Conservation (phyloP, 805 yeast genomes). For the Soucietia sequanensis region DNA sequence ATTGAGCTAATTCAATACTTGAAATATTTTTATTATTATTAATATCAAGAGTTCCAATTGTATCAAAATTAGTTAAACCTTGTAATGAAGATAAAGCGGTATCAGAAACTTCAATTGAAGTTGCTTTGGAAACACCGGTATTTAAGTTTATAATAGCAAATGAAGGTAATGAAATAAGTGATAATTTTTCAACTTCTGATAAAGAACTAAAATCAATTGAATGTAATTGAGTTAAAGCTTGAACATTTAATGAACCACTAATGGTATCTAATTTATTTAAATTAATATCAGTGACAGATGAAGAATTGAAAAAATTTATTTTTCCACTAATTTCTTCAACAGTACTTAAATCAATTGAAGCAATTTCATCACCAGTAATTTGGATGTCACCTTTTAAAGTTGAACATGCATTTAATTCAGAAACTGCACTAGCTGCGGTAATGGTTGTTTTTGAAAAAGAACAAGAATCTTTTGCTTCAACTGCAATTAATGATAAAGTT, state of each 20-base stretch:
- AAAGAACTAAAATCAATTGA: slow-evolving; percentile 34
- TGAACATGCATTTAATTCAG: slow-evolving; percentile 36
- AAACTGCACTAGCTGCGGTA: slow-evolving; percentile 36
- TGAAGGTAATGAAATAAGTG: slow-evolving; percentile 41
- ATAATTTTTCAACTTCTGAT: slow-evolving; percentile 26
- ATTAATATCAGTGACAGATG: slow-evolving; percentile 33
- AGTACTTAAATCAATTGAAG: slow-evolving; percentile 25
- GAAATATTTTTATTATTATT: slow-evolving; percentile 46
- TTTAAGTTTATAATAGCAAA: slow-evolving; percentile 37
- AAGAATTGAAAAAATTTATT: slow-evolving; percentile 36
- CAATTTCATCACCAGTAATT: slow-evolving; percentile 33
- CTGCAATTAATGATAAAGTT: slow-evolving; percentile 7
- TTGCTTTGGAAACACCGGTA: slow-evolving; percentile 33
- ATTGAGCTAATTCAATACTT: slow-evolving; percentile 28
- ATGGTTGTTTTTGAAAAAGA: slow-evolving; percentile 40
- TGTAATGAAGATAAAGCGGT: slow-evolving; percentile 39
- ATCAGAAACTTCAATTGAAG: slow-evolving; percentile 36
- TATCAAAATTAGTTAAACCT: slow-evolving; percentile 29
- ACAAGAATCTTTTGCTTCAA: slow-evolving; percentile 22
- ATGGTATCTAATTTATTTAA: slow-evolving; percentile 28
- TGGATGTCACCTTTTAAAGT: slow-evolving; percentile 41
- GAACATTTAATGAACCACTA: slow-evolving; percentile 34
- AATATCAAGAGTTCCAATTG: slow-evolving; percentile 34
- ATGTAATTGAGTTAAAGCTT: slow-evolving; percentile 40
- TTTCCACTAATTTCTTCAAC: slow-evolving; percentile 31